Conservation (phyloP, 331 rosid genomes). For the Rhamnella rubrinervis region DNA sequence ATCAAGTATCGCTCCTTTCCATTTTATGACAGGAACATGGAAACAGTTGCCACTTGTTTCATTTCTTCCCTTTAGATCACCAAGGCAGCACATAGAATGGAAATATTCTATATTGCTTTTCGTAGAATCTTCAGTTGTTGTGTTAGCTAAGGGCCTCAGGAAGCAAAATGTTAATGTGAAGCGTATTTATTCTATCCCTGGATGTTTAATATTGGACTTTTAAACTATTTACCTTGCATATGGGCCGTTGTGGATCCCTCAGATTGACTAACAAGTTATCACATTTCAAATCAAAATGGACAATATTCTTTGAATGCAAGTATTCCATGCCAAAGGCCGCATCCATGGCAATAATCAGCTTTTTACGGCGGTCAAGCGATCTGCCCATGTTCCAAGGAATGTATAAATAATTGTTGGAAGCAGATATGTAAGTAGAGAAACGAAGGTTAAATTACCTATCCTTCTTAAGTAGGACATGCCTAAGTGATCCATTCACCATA, state of each 20-base stretch:
- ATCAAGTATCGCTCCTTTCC: constrained; percentile 2
- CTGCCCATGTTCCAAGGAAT: constrained; percentile 37
- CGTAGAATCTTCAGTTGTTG: neutral
- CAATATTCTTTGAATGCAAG: constrained; percentile 66
- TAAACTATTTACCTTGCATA: constrained; percentile 57
- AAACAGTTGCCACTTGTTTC: constrained; percentile 6
- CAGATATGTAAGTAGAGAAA: constrained; percentile 12
- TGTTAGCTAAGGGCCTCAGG: neutral
- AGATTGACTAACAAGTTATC: constrained; percentile 69
- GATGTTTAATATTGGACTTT: neutral
- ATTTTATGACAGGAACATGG: neutral
- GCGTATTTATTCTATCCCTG: neutral
- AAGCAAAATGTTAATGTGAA: neutral
- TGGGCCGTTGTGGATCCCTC: constrained; percentile 70
- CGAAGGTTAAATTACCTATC: constrained; percentile 40
- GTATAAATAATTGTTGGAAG: constrained; percentile 28
- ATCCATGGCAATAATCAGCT: constrained; percentile 75
- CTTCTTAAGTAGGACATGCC: constrained; percentile 63
- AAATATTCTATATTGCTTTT: neutral
- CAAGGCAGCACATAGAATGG: neutral
- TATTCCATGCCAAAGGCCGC: constrained; percentile 83
- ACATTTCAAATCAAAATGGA: constrained; percentile 76
- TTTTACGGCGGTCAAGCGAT: constrained; percentile 57
- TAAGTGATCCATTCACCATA: constrained; percentile 75
- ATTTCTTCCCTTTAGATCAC: neutral